phyloP scores from a whole-genome alignment of 2,329 filamentous ascomycete species.

The Sarocladiaceae sp. region DNA sequence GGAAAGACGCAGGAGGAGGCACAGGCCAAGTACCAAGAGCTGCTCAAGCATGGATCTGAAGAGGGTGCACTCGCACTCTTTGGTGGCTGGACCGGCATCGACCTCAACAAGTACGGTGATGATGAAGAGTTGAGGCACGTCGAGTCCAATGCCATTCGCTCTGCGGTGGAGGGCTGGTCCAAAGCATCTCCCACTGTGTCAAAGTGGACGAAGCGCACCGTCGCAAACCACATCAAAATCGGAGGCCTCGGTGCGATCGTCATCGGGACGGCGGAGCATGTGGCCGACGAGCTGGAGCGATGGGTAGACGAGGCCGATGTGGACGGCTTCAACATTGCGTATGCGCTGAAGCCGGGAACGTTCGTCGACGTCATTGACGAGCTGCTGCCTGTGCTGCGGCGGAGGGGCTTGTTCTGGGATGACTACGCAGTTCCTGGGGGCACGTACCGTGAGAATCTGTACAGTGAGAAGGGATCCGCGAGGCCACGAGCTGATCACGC shows the following conservation, averaged over 20 bases:
- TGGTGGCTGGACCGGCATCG: conserved; percentile 54
- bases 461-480: conserved; percentile 47
- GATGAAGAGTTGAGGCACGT: conserved; percentile 51
- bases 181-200: conserved; percentile 40
- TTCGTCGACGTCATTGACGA: conserved; percentile 20
- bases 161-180: conserved; percentile 41
- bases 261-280: conserved; percentile 22
- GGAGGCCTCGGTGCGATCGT: conserved; percentile 24
- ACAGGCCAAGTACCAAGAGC: conserved; percentile 41
- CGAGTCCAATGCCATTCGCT: conserved; percentile 47
- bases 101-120: conserved; percentile 49
- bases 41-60: conserved; percentile 45
- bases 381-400: conserved; percentile 17
- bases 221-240: conserved; percentile 26
- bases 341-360: conserved; percentile 9
- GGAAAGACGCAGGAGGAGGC: conserved; percentile 47
- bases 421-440: conserved; percentile 26
- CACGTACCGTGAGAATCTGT: conserved; percentile 53
- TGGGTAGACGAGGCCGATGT: conserved; percentile 49
- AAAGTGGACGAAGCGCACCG: conserved; percentile 21
- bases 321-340: conserved; percentile 45
- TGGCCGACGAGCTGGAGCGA: conserved; percentile 27
- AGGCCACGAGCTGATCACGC: conserved; percentile 49
- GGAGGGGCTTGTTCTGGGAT: conserved; percentile 21
- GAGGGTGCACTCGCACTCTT: conserved; percentile 50